Evolutionary conservation across 306 rosid genomes (phyloP), one percentile per base, ranked within the genome.

Genomic region (Cicer yamashitae): DNA sequence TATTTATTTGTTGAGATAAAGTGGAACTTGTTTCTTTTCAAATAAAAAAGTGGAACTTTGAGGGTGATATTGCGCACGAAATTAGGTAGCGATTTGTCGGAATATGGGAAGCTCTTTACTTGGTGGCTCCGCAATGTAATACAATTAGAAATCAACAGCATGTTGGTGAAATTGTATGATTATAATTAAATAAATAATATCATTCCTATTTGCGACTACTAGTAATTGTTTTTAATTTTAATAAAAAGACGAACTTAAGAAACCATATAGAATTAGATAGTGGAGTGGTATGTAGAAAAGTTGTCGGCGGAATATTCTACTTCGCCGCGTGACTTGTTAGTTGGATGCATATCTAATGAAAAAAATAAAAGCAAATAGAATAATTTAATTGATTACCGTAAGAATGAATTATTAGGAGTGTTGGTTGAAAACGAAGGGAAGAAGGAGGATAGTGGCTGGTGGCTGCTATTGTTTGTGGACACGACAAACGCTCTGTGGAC

Each of bases 281-380:
- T 38, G 17, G 61, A 47, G 52, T 40, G 34, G 10, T 34, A 74
- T 68, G 74, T 54, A 63, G 69, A 70, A 81, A 82, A 76, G 82
- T 82, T 82, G 85, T 82, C 82, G 85, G 85, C 78, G 79, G 85
- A 82, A 76, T 76, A 74, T 63, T 70, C 64, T 76, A 47, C 48
- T 52, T 77, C 53, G 76, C 76, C 79, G 82, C 82, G 67, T 82
- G 85, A 77, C 60, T 71, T 64, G 85, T 63, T 75, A 44, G 34
- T 74, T 67, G 63, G 81, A 78, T 71, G 64, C 56, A 70, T 77
- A 70, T 70, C 13, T 9, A 9, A 61, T 37, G 10, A 3, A 15
- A 1, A 2, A n/a, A 51, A 5, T 6, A 25, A 25, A 34, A 15
- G 0, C 9, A n/a, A 17, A 40, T 1, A 18, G 41, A 17, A 43